These are phyloP conservation scores for Colletotrichum melonis DNA, from an alignment of 2,329 filamentous ascomycete genomes.

Conservation along the genomic window DNA sequence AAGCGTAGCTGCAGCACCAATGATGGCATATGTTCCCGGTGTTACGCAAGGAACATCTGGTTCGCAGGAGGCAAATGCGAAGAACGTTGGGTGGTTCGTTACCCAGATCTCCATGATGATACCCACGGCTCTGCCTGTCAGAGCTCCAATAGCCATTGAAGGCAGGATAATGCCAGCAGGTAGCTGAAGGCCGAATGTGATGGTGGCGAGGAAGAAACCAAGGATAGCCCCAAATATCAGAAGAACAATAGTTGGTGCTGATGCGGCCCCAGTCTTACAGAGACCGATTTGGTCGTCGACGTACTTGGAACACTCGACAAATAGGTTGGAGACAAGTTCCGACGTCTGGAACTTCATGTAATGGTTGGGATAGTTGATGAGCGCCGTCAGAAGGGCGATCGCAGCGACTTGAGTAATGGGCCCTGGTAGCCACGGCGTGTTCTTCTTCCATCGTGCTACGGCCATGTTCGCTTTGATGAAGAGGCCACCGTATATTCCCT, in stretches of 20 bases:
- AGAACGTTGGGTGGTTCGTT: constrained; percentile 77
- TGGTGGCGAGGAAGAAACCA: constrained; percentile 84
- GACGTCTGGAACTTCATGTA: constrained; percentile 96
- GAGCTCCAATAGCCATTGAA: constrained; percentile 93
- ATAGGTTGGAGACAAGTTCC: constrained; percentile 90
- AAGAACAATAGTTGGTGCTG: constrained; percentile 83
- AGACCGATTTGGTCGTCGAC: constrained; percentile 89
- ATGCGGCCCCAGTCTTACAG: constrained; percentile 87
- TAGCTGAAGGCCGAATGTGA: constrained; percentile 94
- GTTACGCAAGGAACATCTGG: constrained; percentile 90
- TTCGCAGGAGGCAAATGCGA: constrained; percentile 84
- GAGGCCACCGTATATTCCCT: constrained; percentile 91
- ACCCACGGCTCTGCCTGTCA: constrained; percentile 89
- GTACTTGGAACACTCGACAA: constrained; percentile 87
- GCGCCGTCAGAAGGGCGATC: constrained; percentile 84
- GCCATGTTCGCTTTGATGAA: constrained; percentile 96
- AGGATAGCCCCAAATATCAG: constrained; percentile 84
- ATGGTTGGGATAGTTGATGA: constrained; percentile 95
- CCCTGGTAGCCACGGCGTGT: constrained; percentile 71
- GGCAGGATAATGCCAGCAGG: constrained; percentile 96
- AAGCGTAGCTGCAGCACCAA: constrained; percentile 94
- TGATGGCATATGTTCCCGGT: constrained; percentile 95
- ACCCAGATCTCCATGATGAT: constrained; percentile 93
- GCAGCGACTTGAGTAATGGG: constrained; percentile 83
- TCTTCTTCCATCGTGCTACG: constrained; percentile 83